Percentiles rank a stretch among this genome's conserved stretches.
phyloP scores from a whole-genome alignment of 2,329 filamentous ascomycete species.

The Ceratocystis smalleyi region DNA sequence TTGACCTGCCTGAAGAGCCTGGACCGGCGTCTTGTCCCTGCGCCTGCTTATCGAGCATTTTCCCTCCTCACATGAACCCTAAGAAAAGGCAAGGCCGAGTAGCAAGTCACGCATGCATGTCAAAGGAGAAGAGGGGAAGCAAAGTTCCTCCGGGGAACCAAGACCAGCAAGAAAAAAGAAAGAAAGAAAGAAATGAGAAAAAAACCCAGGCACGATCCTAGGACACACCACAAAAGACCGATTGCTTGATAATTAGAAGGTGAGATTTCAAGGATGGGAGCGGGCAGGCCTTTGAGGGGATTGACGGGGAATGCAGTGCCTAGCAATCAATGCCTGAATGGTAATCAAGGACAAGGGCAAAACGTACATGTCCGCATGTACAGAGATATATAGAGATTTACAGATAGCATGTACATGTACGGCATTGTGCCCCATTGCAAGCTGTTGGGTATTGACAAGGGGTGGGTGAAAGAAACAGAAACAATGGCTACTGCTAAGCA shows the following conservation, averaged over 20 bases:
- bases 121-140: background rate
- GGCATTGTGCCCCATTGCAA: too few species aligned
- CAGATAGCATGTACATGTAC: too few species aligned
- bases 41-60: background rate
- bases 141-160: background rate
- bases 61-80: background rate
- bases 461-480: too few species aligned
- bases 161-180: background rate
- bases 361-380: background rate
- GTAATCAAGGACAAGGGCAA: background rate
- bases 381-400: too few species aligned
- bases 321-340: background rate
- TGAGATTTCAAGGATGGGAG: background rate
- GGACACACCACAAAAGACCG: background rate
- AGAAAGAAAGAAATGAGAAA: background rate
- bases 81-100: background rate
- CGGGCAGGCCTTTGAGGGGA: too few species aligned
- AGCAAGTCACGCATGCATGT: background rate
- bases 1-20: background rate
- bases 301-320: background rate
- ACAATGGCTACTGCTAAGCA: background rate
- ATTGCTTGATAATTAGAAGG: background rate
- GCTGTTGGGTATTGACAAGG: too few species aligned
- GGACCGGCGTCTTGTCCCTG: background rate
- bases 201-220: background rate